These are phyloP conservation scores for Solanum paucissectum DNA, from an alignment of 257 asterid species.

Conservation along the genomic window DNA sequence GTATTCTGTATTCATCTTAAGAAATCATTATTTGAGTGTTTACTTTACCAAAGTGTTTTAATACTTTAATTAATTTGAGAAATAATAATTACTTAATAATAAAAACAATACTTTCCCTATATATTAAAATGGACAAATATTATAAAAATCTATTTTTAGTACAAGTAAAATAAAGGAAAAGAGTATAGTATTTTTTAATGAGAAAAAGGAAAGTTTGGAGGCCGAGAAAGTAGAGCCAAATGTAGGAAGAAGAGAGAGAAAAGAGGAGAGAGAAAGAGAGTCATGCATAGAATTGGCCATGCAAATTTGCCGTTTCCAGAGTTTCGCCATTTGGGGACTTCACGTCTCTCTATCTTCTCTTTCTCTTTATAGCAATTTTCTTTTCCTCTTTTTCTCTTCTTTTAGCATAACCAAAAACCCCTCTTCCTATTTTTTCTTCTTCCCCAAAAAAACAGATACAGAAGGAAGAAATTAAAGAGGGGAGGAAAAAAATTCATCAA, in stretches of 20 bases:
- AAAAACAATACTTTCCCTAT: background rate
- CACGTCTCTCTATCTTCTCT: slow-evolving; percentile 37
- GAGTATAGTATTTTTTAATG: background rate
- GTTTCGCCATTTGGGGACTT: slow-evolving; percentile 48
- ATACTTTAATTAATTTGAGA: background rate
- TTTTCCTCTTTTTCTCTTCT: slow-evolving; percentile 6
- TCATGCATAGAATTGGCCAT: slow-evolving; percentile 30
- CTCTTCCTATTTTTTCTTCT: background rate
- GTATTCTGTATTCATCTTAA: background rate
- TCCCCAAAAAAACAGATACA: background rate
- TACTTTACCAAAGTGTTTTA: background rate
- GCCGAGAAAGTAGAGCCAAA: background rate
- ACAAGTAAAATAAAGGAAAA: background rate
- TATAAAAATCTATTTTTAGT: background rate
- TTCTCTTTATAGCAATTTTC: background rate
- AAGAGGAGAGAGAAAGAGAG: background rate
- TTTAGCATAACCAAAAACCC: slow-evolving; percentile 13
- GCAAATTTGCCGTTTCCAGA: slow-evolving; percentile 63
- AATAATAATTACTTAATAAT: background rate
- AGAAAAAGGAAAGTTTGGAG: background rate
- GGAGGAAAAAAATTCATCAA: background rate
- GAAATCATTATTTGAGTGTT: background rate
- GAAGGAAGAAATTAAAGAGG: background rate
- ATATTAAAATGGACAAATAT: background rate
- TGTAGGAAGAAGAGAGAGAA: background rate